Base-by-base conservation (phyloP, 306 rosid genomes). In the Trifolium fragiferum region DNA sequence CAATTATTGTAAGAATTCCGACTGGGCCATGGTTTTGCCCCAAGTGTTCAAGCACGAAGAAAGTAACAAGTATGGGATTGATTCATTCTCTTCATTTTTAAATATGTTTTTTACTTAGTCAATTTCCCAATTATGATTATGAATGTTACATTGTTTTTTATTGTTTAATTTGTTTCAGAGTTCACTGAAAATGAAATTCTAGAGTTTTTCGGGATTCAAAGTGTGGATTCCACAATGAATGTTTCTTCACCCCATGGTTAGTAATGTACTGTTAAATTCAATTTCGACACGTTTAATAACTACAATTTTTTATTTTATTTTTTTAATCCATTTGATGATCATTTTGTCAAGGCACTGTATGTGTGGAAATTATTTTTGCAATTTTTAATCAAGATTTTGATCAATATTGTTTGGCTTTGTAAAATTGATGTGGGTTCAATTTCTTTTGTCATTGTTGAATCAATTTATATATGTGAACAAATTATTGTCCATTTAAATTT, bases 11-110 rank as follows among this genome's bases (percentile, higher is more conserved):
- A 1, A 82, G 95, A 67, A 81, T 92, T n/a, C 97, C 97, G 60
- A 84, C 85, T 83, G 96, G 97, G 75, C 75, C 91, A 19, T 92
- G 97, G 97, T 82, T 88, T 37, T 92, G 97, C 82, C 96, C 90
- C 47, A 82, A 79, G 11, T 92, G 97, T 75, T 80, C 81, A 5
- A 89, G 86, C 14, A 75, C 57, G 41, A 83, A 76, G 84, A 79
- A 85, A 83, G 76, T 70, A 43, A 84, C 84, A 77, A 69, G 97
- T 92, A 84, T 72, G 91, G 4, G 50, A 44, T 44, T 44, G 6
- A 12, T 13, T 72, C 74, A 80, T 68, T 80, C 7, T 25, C 19
- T 30, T 66, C 15, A 3, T 15, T 59, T 47, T 23, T 6, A 0
- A 13, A 27, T 3, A 3, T 27, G 30, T n/a, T 62, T 32, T 63